These are phyloP conservation scores for Escovopsis weberi DNA, from an alignment of 2,329 filamentous ascomycete genomes.

Conservation along the genomic window DNA sequence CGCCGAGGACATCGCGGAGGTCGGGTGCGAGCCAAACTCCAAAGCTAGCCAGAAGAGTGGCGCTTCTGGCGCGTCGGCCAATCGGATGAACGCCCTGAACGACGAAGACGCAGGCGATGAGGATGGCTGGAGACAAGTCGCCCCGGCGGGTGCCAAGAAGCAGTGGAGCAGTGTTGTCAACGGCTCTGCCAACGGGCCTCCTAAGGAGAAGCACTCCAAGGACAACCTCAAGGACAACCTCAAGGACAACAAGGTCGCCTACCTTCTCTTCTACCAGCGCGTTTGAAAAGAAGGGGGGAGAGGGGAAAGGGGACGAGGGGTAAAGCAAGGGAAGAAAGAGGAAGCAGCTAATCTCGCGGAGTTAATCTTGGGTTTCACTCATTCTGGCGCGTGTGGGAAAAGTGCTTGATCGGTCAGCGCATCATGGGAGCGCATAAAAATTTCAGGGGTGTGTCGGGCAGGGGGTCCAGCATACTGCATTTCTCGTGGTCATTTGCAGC, in stretches of 20 bases:
- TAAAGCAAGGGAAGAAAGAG: too few species aligned
- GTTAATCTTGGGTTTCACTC: background rate
- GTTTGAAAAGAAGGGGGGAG: constrained; percentile 27
- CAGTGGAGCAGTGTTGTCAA: constrained; percentile 55
- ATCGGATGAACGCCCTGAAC: constrained; percentile 59
- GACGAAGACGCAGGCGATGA: constrained; percentile 55
- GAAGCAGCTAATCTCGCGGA: too few species aligned
- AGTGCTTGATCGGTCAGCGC: background rate
- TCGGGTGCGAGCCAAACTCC: constrained; percentile 58
- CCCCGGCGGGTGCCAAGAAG: constrained; percentile 50
- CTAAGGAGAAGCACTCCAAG: constrained; percentile 42
- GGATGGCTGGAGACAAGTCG: constrained; percentile 72
- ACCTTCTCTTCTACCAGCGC: constrained; percentile 87
- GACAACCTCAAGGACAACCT: constrained; percentile 58
- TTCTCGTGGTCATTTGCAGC: background rate
- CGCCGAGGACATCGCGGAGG: constrained; percentile 77
- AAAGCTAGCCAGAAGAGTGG: constrained; percentile 54
- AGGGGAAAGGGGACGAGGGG: too few species aligned
- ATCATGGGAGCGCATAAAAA: too few species aligned
- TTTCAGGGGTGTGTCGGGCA: too few species aligned
- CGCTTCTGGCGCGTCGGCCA: constrained; percentile 33
- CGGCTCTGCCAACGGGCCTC: constrained; percentile 40
- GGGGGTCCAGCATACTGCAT: too few species aligned
- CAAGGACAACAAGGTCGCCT: constrained; percentile 93
- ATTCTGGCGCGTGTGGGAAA: background rate